Conservation (phyloP, 192 early-diverging fungal genomes). For the Haplosporangium gracile region DNA sequence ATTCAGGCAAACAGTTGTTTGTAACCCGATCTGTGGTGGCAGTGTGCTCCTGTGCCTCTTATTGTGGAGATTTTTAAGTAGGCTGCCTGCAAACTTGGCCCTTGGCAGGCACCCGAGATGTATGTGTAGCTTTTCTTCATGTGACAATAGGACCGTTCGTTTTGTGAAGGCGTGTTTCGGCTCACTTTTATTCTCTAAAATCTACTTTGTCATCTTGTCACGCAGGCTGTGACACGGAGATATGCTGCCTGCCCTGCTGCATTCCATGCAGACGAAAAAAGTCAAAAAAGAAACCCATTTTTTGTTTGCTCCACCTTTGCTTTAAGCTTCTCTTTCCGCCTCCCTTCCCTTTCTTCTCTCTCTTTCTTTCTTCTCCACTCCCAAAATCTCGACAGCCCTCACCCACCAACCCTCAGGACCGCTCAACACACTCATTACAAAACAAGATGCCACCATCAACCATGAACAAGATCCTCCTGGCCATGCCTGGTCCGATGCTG, state of each 20-base stretch:
- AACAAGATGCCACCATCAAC: conserved; percentile 47
- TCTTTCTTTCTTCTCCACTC: neutral
- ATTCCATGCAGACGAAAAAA: neutral
- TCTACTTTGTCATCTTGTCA: conserved; percentile 1
- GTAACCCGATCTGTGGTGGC: too few relatives aligned
- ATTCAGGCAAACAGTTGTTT: too few relatives aligned
- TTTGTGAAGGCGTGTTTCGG: neutral
- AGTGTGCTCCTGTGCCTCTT: too few relatives aligned
- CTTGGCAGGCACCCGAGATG: neutral
- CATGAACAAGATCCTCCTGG: conserved; percentile 53
- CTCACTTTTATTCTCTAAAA: neutral
- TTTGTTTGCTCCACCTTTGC: neutral
- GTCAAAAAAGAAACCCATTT: neutral
- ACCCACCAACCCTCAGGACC: neutral
- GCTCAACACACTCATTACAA: neutral
- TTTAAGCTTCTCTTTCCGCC: neutral
- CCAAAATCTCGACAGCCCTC: neutral
- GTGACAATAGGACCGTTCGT: neutral
- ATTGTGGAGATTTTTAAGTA: neutral
- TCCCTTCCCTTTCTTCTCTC: neutral
- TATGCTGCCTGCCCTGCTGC: neutral
- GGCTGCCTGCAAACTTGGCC: neutral
- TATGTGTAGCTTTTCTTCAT: neutral
- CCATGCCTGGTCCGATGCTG: conserved; percentile 37
- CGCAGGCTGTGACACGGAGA: neutral